Evolutionary conservation across 2,329 filamentous ascomycete genomes (phyloP), one percentile per base, ranked within the genome.

Genomic region (Acephala macrosclerotiorum): DNA sequence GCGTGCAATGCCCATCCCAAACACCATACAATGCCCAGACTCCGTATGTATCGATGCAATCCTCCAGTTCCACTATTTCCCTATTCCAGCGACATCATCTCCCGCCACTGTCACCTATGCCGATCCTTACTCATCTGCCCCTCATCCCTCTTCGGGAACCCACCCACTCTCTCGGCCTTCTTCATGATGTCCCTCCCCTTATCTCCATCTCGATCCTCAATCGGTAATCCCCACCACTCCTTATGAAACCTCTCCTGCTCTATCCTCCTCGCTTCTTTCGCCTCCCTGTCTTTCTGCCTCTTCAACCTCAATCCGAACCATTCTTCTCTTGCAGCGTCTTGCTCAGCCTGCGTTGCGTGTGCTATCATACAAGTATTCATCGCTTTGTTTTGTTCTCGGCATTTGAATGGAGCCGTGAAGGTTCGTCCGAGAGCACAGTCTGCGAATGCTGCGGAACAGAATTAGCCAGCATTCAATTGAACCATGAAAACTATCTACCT

Each of bases 311-410:
- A 85, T 60, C 89, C 87, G 78, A 98, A 98, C 96, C 96, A 99
- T 77, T 98, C 94, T 79, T 94, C 92, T 60, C 96, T 85, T 69
- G 96, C 96, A 26, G 88, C 89, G 80, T 99, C 96, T 79, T 96
- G 87, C 77, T 96, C 93, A 62, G 86, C 88, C 69, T 89, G 91
- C 70, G 92, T 96, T 63, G 95, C 94, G 81, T 96, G 91, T 63
- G 85, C 80, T 72, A 94, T 85, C 94, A 99, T 97, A 82, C 96
- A 99, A 68, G 83, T 85, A 81, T 99, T 99, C 96, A 99, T 99
- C 40, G 85, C 84, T 68, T 90, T 89, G 74, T 94, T 91, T 75
- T 94, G 86, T 58, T 85, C 80, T 61, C 93, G 90, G 82, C 96
- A 99, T 61, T 89, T 87, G 83, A 96, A 97, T 14, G 94, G 91